A percentile compares a stretch with the other conserved stretches of the same genome.
These are phyloP conservation scores for Citrus reticulata DNA, from an alignment of 345 rosid species.

Conservation along the genomic window DNA sequence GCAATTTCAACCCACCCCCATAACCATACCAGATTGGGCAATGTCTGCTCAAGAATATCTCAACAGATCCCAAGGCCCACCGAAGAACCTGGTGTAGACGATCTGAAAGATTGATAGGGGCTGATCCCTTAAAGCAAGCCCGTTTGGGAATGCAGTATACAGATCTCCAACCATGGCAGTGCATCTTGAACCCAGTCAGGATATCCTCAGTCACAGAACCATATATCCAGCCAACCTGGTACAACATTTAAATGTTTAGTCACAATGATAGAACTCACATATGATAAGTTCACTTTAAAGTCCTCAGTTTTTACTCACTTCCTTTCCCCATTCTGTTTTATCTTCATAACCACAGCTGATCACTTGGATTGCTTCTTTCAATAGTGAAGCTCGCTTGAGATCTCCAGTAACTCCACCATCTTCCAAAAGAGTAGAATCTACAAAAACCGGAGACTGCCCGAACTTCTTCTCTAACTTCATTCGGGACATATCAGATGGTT, in stretches of 20 bases:
- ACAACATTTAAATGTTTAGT: conserved; percentile 6
- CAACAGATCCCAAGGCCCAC: conserved; percentile 98
- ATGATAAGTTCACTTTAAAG: neutral
- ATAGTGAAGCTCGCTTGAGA: conserved; percentile 65
- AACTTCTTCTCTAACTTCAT: conserved; percentile 84
- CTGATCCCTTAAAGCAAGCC: conserved; percentile 92
- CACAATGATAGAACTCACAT: conserved; percentile 3
- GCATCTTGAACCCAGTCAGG: conserved; percentile 95
- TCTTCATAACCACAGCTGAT: conserved; percentile 98
- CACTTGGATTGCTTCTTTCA: conserved; percentile 96
- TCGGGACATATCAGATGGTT: conserved; percentile 51
- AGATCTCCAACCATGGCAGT: conserved; percentile 98
- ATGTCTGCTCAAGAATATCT: conserved; percentile 92
- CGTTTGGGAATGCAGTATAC: conserved; percentile 91
- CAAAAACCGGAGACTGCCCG: conserved; percentile 93
- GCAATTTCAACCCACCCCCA: conserved; percentile 94
- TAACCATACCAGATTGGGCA: conserved; percentile 98
- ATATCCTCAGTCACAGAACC: conserved; percentile 96
- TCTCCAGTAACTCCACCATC: conserved; percentile 76
- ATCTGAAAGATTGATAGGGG: conserved; percentile 92
- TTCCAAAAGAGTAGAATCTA: conserved; percentile 65
- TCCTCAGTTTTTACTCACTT: conserved; percentile 44
- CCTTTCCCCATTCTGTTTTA: conserved; percentile 99
- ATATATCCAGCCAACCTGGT: conserved; percentile 94
- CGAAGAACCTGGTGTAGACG: conserved; percentile 96